Evolutionary conservation across 2,329 filamentous ascomycete species (phyloP).

Genomic region (Penicillium sclerotigenum): DNA sequence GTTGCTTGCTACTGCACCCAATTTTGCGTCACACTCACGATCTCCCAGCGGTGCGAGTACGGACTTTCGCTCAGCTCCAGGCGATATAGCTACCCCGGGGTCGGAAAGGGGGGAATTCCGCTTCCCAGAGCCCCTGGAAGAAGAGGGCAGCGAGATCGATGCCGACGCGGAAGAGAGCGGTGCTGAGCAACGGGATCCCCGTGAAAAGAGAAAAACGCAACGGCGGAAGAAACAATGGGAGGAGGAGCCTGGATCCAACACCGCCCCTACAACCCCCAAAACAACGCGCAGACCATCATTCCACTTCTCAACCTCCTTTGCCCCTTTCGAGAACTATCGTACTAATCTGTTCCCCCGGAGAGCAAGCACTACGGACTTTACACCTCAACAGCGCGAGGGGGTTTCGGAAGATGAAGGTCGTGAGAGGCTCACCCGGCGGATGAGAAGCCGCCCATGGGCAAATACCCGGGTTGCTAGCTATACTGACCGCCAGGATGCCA

Average conservation of each 20-base stretch:
- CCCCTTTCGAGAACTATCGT: slow-evolving; percentile 46
- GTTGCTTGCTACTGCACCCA: slow-evolving; percentile 61
- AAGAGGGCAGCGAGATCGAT: slow-evolving; percentile 67
- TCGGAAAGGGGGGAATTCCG: slow-evolving; percentile 51
- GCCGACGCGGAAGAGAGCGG: slow-evolving; percentile 84
- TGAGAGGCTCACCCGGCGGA: slow-evolving; percentile 59
- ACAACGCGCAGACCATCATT: slow-evolving; percentile 40
- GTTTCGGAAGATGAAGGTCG: slow-evolving; percentile 74
- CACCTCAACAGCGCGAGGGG: slow-evolving; percentile 58
- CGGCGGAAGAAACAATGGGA: slow-evolving; percentile 59
- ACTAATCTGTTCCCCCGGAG: slow-evolving; percentile 58
- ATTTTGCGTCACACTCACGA: slow-evolving; percentile 49
- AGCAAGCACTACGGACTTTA: slow-evolving; percentile 61
- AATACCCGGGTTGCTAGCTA: slow-evolving; percentile 48
- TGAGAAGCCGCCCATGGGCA: slow-evolving; percentile 57
- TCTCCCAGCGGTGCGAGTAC: slow-evolving; percentile 48
- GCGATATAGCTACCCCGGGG: slow-evolving; percentile 44
- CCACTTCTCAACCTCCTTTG: slow-evolving; percentile 47
- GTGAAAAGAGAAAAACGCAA: slow-evolving; percentile 56
- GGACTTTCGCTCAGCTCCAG: slow-evolving; percentile 39
- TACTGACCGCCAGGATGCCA: slow-evolving; percentile 52
- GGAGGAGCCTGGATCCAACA: slow-evolving; percentile 51
- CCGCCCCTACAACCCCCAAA: slow-evolving; percentile 66
- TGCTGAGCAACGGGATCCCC: slow-evolving; percentile 62
- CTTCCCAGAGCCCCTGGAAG: slow-evolving; percentile 54